phyloP scores from a whole-genome alignment of 2,329 filamentous ascomycete species.

The Paecilomyces fulvus region DNA sequence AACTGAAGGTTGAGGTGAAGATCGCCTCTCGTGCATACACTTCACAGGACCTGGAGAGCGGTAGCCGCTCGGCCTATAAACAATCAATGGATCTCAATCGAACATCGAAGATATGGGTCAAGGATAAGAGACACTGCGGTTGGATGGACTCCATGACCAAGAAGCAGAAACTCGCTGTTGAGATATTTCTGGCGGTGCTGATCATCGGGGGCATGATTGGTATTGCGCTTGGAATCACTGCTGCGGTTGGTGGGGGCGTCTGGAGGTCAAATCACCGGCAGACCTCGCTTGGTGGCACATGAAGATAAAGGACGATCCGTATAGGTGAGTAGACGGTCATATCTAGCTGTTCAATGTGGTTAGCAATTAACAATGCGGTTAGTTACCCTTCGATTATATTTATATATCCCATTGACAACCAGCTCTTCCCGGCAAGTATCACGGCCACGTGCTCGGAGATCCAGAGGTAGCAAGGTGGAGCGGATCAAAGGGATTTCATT shows the following conservation, averaged over 20 bases:
- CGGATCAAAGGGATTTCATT: background rate
- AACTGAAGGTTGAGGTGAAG: slow-evolving; percentile 11
- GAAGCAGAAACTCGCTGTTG: slow-evolving; percentile 30
- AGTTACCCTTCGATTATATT: background rate
- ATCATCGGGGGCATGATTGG: slow-evolving; percentile 36
- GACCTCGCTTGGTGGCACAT: slow-evolving; percentile 14
- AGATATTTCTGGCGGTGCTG: slow-evolving; percentile 32
- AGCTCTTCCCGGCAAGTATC: background rate
- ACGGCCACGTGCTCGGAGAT: background rate
- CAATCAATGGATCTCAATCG: slow-evolving; percentile 9
- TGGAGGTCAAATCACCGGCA: slow-evolving; percentile 30
- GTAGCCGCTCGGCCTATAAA: slow-evolving; percentile 11
- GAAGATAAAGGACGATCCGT: background rate
- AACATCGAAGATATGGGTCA: slow-evolving; percentile 26
- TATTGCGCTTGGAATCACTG: slow-evolving; percentile 37
- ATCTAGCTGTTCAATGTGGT: background rate
- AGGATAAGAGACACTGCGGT: slow-evolving; percentile 24
- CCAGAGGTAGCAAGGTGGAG: background rate
- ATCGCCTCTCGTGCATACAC: slow-evolving; percentile 2
- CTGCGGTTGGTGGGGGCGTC: slow-evolving; percentile 35
- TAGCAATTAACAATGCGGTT: background rate
- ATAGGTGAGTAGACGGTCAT: background rate
- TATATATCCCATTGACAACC: background rate
- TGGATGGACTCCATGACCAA: slow-evolving; percentile 27
- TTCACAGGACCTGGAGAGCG: slow-evolving; percentile 26